Evolutionary conservation across 495 filamentous ascomycete species (phyloP).

Genomic region (Lentithecium fluviatile): DNA sequence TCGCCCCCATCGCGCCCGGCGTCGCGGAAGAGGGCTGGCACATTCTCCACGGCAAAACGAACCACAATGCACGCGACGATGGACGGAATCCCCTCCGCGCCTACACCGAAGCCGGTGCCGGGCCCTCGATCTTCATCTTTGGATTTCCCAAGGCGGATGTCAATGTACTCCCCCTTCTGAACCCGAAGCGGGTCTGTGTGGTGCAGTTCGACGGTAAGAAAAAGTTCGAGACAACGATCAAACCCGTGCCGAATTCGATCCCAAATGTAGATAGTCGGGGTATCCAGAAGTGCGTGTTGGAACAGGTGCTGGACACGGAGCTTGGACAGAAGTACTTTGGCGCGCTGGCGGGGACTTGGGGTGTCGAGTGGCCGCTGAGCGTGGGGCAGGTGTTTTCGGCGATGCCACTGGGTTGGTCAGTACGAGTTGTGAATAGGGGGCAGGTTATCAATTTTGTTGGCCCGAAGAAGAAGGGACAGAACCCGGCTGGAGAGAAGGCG

Average conservation of each 20-base stretch:
- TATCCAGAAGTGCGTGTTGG: constrained; percentile 59
- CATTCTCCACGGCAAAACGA: constrained; percentile 42
- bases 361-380: neutral
- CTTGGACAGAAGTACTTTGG: constrained; percentile 51
- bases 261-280: constrained; percentile 33
- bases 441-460: constrained; percentile 60
- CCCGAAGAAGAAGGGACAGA: constrained; percentile 11
- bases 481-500: neutral
- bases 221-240: constrained; percentile 62
- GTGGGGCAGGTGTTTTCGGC: neutral
- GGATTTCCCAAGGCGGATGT: constrained; percentile 17
- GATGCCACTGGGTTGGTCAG: constrained; percentile 44
- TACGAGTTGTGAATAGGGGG: constrained; percentile 54
- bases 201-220: constrained; percentile 78
- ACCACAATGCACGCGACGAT: neutral
- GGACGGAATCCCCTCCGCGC: neutral
- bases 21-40: constrained; percentile 80
- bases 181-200: constrained; percentile 51
- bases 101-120: constrained; percentile 24
- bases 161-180: constrained; percentile 13
- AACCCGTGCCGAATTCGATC: constrained; percentile 15
- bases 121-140: constrained; percentile 23
- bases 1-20: constrained; percentile 75
- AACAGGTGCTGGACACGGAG: constrained; percentile 49
- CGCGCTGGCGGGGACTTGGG: constrained; percentile 34